Conservation (phyloP, 768 basidiomycete genomes). For the Serendipita vermifera region DNA sequence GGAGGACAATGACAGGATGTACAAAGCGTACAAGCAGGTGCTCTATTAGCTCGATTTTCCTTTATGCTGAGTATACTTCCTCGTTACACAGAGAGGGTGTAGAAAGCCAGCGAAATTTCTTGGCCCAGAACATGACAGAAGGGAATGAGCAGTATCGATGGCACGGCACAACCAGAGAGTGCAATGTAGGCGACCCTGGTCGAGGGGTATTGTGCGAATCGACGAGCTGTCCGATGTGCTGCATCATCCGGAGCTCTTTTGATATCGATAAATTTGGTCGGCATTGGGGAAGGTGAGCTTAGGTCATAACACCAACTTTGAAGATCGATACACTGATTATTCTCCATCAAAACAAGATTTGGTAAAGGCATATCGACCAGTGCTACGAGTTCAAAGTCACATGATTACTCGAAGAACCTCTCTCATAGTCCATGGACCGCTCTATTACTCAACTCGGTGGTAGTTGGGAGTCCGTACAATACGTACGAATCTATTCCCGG, state of each 20-base stretch:
- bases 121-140: constrained; percentile 36
- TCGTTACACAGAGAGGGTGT: constrained; percentile 17
- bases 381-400: constrained; percentile 54
- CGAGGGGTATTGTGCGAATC: constrained; percentile 38
- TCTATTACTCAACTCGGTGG: constrained; percentile 45
- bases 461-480: constrained; percentile 46
- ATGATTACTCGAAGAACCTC: constrained; percentile 43
- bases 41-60: not conserved
- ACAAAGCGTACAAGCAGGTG: not conserved
- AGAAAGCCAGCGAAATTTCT: constrained; percentile 50
- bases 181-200: constrained; percentile 40
- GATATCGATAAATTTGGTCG: constrained; percentile 46
- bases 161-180: constrained; percentile 52
- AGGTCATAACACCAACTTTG: constrained; percentile 44
- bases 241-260: constrained; percentile 45
- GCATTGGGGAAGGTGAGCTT: constrained; percentile 1
- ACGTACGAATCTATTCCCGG: constrained; percentile 37
- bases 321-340: constrained; percentile 22
- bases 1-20: constrained; percentile 3
- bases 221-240: constrained; percentile 42
- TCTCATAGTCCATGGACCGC: constrained; percentile 36
- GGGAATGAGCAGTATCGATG: constrained; percentile 49
- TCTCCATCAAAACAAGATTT: constrained; percentile 30
- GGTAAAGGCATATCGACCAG: constrained; percentile 60
- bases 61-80: too few relatives aligned